phyloP scores from a whole-genome alignment of 129 eudicot genomes.

The Saposhnikovia divaricata region DNA sequence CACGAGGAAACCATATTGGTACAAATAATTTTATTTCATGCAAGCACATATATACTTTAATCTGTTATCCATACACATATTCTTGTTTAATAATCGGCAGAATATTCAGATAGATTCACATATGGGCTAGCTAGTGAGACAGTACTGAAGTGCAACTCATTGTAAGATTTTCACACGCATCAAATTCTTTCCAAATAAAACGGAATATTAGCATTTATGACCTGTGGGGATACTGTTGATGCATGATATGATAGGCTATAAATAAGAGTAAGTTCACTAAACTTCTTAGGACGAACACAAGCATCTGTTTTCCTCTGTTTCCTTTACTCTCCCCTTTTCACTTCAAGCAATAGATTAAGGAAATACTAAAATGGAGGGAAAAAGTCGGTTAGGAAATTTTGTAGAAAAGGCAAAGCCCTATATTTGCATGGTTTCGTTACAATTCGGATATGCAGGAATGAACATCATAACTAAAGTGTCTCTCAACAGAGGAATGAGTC shows the following conservation, averaged over 20 bases:
- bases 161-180: constrained; percentile 1
- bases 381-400: constrained; percentile 40
- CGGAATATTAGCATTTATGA: constrained; percentile 30
- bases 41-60: constrained; percentile 13
- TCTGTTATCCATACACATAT: not conserved
- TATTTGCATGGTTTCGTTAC: constrained; percentile 82
- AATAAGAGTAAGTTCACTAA: constrained; percentile 21
- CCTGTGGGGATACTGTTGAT: not conserved
- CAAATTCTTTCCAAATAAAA: not conserved
- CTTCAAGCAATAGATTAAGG: not conserved
- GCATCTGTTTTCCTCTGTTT: constrained; percentile 42
- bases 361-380: constrained; percentile 48
- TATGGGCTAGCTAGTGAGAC: not conserved
- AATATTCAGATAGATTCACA: constrained; percentile 2
- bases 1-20: constrained; percentile 36
- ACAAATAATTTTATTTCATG: not conserved
- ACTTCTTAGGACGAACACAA: constrained; percentile 54
- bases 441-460: constrained; percentile 97
- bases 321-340: constrained; percentile 30
- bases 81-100: not conserved
- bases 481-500: constrained; percentile 85
- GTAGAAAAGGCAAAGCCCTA: constrained; percentile 61
- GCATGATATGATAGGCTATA: constrained; percentile 26
- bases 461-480: constrained; percentile 87
- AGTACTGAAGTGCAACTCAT: not conserved